phyloP scores from a whole-genome alignment of 495 filamentous ascomycete genomes.

The Podospora sp. region DNA sequence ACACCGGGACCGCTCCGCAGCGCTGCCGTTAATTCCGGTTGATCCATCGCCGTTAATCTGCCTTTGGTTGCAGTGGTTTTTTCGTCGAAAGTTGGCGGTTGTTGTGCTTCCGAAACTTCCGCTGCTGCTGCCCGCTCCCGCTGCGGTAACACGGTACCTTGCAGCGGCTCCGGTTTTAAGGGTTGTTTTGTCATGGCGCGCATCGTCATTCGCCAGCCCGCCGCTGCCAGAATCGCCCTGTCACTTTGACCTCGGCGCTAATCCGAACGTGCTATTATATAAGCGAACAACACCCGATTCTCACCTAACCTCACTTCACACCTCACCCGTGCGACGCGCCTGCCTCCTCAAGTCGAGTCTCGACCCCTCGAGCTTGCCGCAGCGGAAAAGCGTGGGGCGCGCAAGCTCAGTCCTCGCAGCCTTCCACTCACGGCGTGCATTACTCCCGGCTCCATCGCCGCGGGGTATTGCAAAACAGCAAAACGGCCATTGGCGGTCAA shows the following conservation, averaged over 20 bases:
- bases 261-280: neutral
- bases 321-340: neutral
- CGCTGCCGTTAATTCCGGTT: neutral
- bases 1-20: slow-evolving; percentile 27
- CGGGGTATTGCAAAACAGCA: neutral
- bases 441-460: neutral
- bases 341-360: neutral
- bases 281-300: neutral
- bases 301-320: neutral
- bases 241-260: neutral
- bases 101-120: neutral
- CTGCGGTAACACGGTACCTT: slow-evolving; percentile 18
- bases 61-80: neutral
- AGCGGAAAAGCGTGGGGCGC: too few species aligned
- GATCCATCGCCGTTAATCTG: slow-evolving; percentile 6
- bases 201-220: neutral
- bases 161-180: neutral
- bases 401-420: neutral
- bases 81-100: neutral
- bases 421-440: neutral
- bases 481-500: neutral
- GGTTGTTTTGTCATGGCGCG: neutral
- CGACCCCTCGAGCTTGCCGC: too few species aligned
- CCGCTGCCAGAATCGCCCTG: neutral
- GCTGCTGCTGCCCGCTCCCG: neutral